Evolutionary conservation across 2,329 filamentous ascomycete species (phyloP).

Genomic region (Colletotrichum siamense): DNA sequence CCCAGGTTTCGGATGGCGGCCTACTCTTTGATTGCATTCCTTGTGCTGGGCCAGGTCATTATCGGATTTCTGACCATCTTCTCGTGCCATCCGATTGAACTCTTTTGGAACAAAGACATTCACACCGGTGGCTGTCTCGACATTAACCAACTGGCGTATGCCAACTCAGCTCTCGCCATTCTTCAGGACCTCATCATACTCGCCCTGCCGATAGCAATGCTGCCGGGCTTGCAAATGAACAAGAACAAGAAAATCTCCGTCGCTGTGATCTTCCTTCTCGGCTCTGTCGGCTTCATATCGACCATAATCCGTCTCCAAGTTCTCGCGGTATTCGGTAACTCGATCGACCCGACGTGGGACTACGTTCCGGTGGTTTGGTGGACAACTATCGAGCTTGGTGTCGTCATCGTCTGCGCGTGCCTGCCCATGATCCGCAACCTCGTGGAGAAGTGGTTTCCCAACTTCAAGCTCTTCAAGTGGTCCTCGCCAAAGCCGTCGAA

Average conservation of each 20-base stretch:
- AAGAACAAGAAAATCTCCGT: slow-evolving; percentile 46
- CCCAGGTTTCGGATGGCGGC: slow-evolving; percentile 29
- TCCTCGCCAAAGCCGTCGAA: not conserved
- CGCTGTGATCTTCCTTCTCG: slow-evolving; percentile 20
- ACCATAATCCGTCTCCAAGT: slow-evolving; percentile 24
- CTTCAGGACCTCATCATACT: slow-evolving; percentile 58
- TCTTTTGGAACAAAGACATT: slow-evolving; percentile 33
- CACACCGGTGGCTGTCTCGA: slow-evolving; percentile 32
- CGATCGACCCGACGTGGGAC: slow-evolving; percentile 22
- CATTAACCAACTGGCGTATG: slow-evolving; percentile 56
- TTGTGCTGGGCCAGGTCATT: slow-evolving; percentile 27
- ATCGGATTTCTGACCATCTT: slow-evolving; percentile 36
- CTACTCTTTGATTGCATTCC: slow-evolving; percentile 29
- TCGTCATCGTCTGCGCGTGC: slow-evolving; percentile 28
- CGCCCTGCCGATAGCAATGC: slow-evolving; percentile 57
- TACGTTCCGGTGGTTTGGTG: slow-evolving; percentile 28
- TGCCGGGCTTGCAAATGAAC: slow-evolving; percentile 62
- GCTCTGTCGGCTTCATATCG: slow-evolving; percentile 22
- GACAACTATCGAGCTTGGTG: slow-evolving; percentile 27
- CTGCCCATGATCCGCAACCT: slow-evolving; percentile 26
- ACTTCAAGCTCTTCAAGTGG: not conserved
- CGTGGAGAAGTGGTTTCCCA: slow-evolving; percentile 10
- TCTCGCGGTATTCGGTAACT: slow-evolving; percentile 17
- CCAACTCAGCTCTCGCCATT: slow-evolving; percentile 55
- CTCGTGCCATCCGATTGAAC: slow-evolving; percentile 31